Evolutionary conservation across 257 asterid species (phyloP), one percentile per base, ranked within the genome.

Genomic region (Striga asiatica): DNA sequence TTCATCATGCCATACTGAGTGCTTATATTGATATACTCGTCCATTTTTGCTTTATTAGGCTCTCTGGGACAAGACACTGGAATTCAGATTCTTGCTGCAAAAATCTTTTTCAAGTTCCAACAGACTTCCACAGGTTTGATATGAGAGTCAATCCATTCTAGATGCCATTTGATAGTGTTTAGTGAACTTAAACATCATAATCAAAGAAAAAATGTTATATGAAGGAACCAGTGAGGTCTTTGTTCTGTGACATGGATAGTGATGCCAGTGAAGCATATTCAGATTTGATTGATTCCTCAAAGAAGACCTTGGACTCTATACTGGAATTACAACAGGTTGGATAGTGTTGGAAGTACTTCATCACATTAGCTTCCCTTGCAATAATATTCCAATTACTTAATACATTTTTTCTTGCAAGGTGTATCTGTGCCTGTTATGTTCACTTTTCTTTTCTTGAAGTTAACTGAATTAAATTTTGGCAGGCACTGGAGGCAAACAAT

Each of bases 1-100:
- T 31, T 27, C 17, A 4, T 62, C 31, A 20, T 66, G 17, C 48
- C 60, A 22, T 13, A 41, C 19, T 56, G 22, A 18, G 50, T 55
- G 54, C 45, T 16, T 49, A 13, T 43, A 70, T 66, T 80, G 60
- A 69, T 25, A 6, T 53, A 58, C 24, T 19, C 54, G 31, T 20
- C 43, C 23, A n/a, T n/a, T 60, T 23, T 46, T 46, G 12, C 28
- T 20, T 46, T 21, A 61, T 21, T 66, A 92, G 98, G 88, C 85
- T 64, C 88, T 92, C 18, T 92, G 98, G 95, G 93, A 92, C 72
- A 92, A 82, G 94, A 55, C 91, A 32, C 98, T 92, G 20, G 98
- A 92, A 64, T 58, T 82, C 66, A 81, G 98, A 74, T 80, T 88
- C 84, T 75, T 82, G 91, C 78, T 92, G 69, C 97, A 92, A 71